Evolutionary conservation across 2,329 filamentous ascomycete genomes (phyloP).

Genomic region (Aquanectria penicillioides): DNA sequence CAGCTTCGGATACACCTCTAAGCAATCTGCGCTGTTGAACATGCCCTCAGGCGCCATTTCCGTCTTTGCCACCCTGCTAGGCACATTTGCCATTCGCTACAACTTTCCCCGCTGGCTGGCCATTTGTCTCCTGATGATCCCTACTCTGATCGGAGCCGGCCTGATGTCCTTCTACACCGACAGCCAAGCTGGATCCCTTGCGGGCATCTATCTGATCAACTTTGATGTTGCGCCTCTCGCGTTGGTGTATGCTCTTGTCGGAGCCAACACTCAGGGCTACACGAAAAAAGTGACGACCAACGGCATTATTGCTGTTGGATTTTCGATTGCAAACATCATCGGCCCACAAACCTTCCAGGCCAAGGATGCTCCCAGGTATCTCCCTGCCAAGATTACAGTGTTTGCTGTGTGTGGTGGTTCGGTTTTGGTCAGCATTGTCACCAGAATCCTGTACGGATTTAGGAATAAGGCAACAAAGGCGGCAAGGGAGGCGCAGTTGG

Average conservation of each 20-base stretch:
- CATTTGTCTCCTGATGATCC: constrained; percentile 36
- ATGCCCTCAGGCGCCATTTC: constrained; percentile 38
- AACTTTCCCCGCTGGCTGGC: constrained; percentile 42
- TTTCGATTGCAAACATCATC: constrained; percentile 23
- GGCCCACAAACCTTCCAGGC: constrained; percentile 39
- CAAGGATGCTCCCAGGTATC: constrained; percentile 59
- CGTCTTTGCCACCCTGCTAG: constrained; percentile 31
- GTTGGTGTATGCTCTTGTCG: constrained; percentile 60
- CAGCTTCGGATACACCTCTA: constrained; percentile 47
- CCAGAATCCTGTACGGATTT: constrained; percentile 25
- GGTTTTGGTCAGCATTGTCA: constrained; percentile 21
- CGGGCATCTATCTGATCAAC: constrained; percentile 46
- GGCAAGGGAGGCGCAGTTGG: neutral
- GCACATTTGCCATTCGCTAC: constrained; percentile 38
- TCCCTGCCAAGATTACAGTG: constrained; percentile 56
- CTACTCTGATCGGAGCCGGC: constrained; percentile 37
- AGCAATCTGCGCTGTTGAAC: constrained; percentile 59
- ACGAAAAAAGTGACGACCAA: constrained; percentile 50
- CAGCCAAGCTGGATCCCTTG: constrained; percentile 44
- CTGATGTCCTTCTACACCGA: constrained; percentile 41
- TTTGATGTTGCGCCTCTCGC: constrained; percentile 64
- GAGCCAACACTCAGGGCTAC: constrained; percentile 58
- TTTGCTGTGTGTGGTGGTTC: constrained; percentile 21
- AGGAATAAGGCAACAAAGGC: constrained; percentile 17
- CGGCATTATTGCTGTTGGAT: constrained; percentile 17